A percentile compares a stretch with the other conserved stretches of the same genome.
phyloP scores from a whole-genome alignment of 2,329 filamentous ascomycete species.

The Leptosphaerulina australis region DNA sequence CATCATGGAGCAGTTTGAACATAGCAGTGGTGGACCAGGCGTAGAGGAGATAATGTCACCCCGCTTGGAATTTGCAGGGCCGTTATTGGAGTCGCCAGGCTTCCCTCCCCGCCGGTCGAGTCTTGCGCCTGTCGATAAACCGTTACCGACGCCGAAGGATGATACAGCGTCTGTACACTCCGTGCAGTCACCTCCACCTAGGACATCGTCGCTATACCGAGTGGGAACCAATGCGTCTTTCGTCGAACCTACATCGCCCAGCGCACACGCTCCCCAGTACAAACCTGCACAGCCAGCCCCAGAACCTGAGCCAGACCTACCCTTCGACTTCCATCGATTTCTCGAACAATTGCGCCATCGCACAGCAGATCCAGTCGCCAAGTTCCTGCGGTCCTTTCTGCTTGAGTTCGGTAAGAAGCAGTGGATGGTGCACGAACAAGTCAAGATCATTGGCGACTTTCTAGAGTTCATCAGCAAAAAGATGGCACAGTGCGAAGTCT shows the following conservation, averaged over 20 bases:
- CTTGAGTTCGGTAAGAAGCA: slow-evolving; percentile 95
- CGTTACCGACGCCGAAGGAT: slow-evolving; percentile 40
- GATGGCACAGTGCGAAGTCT: slow-evolving; percentile 96
- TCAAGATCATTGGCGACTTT: slow-evolving; percentile 98
- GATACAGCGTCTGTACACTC: slow-evolving; percentile 29
- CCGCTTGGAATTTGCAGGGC: slow-evolving; percentile 79
- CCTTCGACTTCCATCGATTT: slow-evolving; percentile 97
- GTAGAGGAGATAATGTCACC: slow-evolving; percentile 92
- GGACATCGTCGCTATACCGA: slow-evolving; percentile 44
- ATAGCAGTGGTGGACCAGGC: slow-evolving; percentile 71
- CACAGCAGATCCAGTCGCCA: slow-evolving; percentile 96
- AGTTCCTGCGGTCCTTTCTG: slow-evolving; percentile 92
- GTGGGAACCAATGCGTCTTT: slow-evolving; percentile 40
- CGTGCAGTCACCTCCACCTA: slow-evolving; percentile 42
- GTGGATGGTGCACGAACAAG: slow-evolving; percentile 99
- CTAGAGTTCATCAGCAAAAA: slow-evolving; percentile 96
- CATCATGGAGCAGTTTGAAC: slow-evolving; percentile 96
- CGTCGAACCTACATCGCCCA: slow-evolving; percentile 42
- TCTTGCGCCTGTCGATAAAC: slow-evolving; percentile 70
- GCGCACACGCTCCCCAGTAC: slow-evolving; percentile 56
- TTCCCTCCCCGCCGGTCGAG: slow-evolving; percentile 88
- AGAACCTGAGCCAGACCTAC: slow-evolving; percentile 75
- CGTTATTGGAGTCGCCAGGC: slow-evolving; percentile 68
- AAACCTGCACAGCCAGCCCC: slow-evolving; percentile 62
- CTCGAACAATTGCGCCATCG: slow-evolving; percentile 94